Evolutionary conservation across 805 yeast genomes (phyloP), one percentile per base, ranked within the genome.

Genomic region (Isabelozyma gotoi): DNA sequence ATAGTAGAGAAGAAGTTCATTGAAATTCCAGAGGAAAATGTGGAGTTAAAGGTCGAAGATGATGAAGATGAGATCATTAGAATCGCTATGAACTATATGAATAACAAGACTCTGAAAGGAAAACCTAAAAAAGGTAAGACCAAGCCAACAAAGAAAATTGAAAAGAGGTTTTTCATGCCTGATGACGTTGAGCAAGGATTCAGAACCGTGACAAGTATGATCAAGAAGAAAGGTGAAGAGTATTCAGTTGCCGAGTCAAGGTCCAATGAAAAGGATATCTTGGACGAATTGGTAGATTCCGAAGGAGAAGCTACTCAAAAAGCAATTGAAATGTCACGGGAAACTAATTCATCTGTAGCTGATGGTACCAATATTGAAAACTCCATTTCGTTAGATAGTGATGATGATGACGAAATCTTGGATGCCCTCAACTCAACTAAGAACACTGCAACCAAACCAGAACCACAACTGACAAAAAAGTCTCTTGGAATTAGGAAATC

Each of bases 1-100:
- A 57, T 56, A 14, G 81, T 87, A 33, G 79, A 74, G 21, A 76
- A 80, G 55, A 63, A 67, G 42, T 66, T 67, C 15, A 82, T 92
- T 40, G 81, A 76, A 5, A 76, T 85, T 15, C 94, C 96, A 0
- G 80, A 79, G 18, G 92, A 85, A 46, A 89, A 87, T 56, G 64
- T 71, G 39, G 80, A 76, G 43, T 49, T 78, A 4, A 68, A 74
- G 39, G 73, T 74, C 31, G 85, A 77, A 41, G 86, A 82, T 38
- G 78, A 81, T 34, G 74, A 72, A 16, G 88, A 83, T 49, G 88
- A 82, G 42, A 82, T 86, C 43, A 78, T 86, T 50, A 74, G 75
- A 42, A 69, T 80, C 44, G 91, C 91, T 0, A 81, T 88, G 1
- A 82, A 78, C 50, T 75, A 81, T 41, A 84, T 83, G 80, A 44